Conservation (phyloP, 208 protist genomes). For the Crithidia bombi region DNA sequence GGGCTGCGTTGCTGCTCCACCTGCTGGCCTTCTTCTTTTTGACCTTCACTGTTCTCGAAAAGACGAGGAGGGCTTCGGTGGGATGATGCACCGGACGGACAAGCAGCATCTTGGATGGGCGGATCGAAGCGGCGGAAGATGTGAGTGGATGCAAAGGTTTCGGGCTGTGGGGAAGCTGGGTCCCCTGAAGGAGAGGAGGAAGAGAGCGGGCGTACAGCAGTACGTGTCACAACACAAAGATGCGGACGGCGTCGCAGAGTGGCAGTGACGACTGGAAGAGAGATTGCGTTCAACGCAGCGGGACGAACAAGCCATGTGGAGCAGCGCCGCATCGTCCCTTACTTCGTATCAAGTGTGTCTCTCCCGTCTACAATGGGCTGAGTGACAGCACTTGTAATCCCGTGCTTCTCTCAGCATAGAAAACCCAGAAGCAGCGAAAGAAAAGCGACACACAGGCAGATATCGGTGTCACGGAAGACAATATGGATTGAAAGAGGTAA, state of each 20-base stretch:
- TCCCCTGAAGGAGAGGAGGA: not conserved
- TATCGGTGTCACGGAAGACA: not conserved
- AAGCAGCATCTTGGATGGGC: not conserved
- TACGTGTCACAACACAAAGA: no score
- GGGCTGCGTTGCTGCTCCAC: not conserved
- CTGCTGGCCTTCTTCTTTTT: not conserved
- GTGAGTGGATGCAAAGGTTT: constrained; percentile 15
- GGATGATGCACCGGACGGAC: not conserved
- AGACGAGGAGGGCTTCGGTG: not conserved
- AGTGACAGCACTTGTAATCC: no score
- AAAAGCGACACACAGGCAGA: not conserved
- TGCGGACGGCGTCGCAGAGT: no score
- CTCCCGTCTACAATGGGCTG: no score
- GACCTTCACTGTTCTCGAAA: not conserved
- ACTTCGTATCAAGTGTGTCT: no score
- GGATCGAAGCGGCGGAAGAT: constrained; percentile 10
- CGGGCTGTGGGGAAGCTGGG: not conserved
- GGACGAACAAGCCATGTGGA: no score
- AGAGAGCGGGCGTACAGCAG: not conserved
- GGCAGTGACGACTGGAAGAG: no score
- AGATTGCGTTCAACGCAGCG: no score
- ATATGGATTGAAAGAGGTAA: not conserved
- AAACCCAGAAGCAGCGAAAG: not conserved
- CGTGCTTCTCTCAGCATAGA: no score
- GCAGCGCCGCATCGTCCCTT: no score